Conservation (phyloP, 2,329 filamentous ascomycete species). For the Didymella exigua region DNA sequence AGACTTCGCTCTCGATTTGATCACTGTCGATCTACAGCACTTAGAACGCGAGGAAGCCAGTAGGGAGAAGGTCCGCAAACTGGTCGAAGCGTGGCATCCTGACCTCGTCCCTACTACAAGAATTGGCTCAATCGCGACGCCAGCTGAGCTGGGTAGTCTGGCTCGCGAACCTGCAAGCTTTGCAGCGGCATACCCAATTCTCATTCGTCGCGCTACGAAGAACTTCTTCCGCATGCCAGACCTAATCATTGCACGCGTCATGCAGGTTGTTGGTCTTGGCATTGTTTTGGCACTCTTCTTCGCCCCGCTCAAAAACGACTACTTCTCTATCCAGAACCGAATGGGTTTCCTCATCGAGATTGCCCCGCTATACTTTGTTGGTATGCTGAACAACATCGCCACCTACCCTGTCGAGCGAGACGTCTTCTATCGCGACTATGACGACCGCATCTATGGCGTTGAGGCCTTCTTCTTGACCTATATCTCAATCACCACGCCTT, state of each 20-base stretch:
- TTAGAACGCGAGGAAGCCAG: slow-evolving; percentile 66
- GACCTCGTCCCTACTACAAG: slow-evolving; percentile 34
- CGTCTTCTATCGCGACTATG: slow-evolving; percentile 78
- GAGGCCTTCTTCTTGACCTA: slow-evolving; percentile 75
- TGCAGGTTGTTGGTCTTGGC: slow-evolving; percentile 48
- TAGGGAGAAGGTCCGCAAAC: slow-evolving; percentile 63
- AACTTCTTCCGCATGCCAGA: slow-evolving; percentile 58
- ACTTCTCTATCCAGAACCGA: slow-evolving; percentile 72
- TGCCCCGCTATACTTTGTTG: slow-evolving; percentile 73
- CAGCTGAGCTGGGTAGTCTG: slow-evolving; percentile 73
- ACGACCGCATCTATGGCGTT: slow-evolving; percentile 73
- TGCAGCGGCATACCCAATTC: slow-evolving; percentile 66
- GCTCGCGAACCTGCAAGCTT: slow-evolving; percentile 68
- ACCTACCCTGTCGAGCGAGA: slow-evolving; percentile 74
- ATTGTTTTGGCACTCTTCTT: slow-evolving; percentile 60
- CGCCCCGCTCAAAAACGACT: slow-evolving; percentile 71
- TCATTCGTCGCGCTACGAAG: slow-evolving; percentile 70
- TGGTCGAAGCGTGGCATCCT: slow-evolving; percentile 65
- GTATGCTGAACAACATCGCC: slow-evolving; percentile 77
- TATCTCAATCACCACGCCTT: slow-evolving; percentile 71
- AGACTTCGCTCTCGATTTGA: slow-evolving; percentile 77
- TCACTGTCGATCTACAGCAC: slow-evolving; percentile 75
- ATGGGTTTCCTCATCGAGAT: slow-evolving; percentile 77
- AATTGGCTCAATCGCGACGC: slow-evolving; percentile 60
- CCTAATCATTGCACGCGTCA: slow-evolving; percentile 43